Conservation (phyloP, 2,329 filamentous ascomycete genomes). For the Sordariomycetes sp. region DNA sequence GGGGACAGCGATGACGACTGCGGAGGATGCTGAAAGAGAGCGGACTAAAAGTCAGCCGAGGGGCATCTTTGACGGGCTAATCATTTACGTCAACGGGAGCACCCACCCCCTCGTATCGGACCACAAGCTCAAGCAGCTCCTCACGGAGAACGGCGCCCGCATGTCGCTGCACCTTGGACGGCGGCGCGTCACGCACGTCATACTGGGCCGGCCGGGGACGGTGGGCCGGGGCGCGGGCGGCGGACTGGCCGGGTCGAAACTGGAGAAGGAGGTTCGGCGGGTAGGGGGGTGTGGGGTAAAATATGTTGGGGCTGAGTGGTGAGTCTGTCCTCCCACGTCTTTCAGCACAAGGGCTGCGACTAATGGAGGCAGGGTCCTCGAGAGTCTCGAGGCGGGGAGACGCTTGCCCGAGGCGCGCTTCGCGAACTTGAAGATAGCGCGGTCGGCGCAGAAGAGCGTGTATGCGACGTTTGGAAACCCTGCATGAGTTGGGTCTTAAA, state of each 20-base stretch:
- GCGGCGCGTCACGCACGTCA: conserved; percentile 73
- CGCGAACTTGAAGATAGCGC: conserved; percentile 48
- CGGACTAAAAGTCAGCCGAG: conserved; percentile 26
- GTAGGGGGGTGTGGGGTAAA: conserved; percentile 61
- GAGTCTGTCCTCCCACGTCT: conserved; percentile 17
- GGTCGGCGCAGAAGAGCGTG: conserved; percentile 54
- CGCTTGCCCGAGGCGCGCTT: conserved; percentile 68
- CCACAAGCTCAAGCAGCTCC: conserved; percentile 70
- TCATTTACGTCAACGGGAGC: conserved; percentile 80
- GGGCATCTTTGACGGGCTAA: conserved; percentile 58
- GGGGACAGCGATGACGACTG: conserved; percentile 7
- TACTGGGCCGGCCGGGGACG: conserved; percentile 53
- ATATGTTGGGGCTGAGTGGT: conserved; percentile 77
- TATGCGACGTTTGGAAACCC: conserved; percentile 11
- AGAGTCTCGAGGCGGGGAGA: conserved; percentile 67
- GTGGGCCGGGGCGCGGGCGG: conserved; percentile 52
- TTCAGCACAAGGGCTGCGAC: background rate
- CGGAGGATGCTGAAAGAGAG: conserved; percentile 31
- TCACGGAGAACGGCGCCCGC: conserved; percentile 63
- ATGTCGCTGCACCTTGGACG: conserved; percentile 63
- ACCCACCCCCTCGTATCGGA: conserved; percentile 75
- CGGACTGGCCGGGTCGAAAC: conserved; percentile 64
- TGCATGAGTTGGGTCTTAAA: background rate
- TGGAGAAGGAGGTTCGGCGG: conserved; percentile 67
- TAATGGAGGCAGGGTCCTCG: conserved; percentile 53